These are phyloP conservation scores for Hyphopichia buzzinii DNA, from an alignment of 1,139 yeast species.

Conservation along the genomic window DNA sequence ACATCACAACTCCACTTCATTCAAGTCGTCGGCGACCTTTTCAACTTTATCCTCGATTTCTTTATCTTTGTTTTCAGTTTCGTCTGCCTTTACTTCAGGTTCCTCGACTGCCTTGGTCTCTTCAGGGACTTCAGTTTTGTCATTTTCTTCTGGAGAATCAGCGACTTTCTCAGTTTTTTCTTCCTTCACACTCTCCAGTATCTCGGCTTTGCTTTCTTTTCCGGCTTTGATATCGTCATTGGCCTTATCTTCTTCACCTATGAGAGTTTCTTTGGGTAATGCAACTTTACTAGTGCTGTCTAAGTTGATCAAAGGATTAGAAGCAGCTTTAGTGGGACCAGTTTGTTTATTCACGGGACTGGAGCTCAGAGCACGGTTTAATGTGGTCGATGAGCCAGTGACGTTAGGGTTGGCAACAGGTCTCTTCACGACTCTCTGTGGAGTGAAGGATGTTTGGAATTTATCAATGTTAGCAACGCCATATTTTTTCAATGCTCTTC, in stretches of 20 bases:
- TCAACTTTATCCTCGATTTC: not conserved
- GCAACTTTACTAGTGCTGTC: constrained; percentile 30
- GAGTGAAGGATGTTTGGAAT: constrained; percentile 42
- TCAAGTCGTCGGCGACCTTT: constrained; percentile 1
- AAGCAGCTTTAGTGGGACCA: constrained; percentile 9
- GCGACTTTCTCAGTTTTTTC: too few species aligned
- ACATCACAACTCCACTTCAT: constrained; percentile 3
- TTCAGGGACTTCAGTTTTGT: not conserved
- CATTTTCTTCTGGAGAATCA: too few species aligned
- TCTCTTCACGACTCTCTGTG: constrained; percentile 23
- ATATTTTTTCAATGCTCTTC: constrained; percentile 44
- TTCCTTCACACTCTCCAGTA: too few species aligned
- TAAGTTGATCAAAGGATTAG: constrained; percentile 23
- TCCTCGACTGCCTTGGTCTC: constrained; percentile 2
- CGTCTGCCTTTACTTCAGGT: too few species aligned
- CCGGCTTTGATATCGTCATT: not conserved
- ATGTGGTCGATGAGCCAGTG: constrained; percentile 5
- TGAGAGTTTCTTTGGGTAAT: constrained; percentile 45
- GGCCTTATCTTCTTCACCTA: constrained; percentile 23
- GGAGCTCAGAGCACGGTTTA: constrained; percentile 8
- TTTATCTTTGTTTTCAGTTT: not conserved
- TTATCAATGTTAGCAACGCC: constrained; percentile 36
- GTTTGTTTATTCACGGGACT: not conserved
- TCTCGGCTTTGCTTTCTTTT: too few species aligned
- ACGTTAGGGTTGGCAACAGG: constrained; percentile 7